Conservation (phyloP, 306 rosid species). For the Cicer yamashitae region DNA sequence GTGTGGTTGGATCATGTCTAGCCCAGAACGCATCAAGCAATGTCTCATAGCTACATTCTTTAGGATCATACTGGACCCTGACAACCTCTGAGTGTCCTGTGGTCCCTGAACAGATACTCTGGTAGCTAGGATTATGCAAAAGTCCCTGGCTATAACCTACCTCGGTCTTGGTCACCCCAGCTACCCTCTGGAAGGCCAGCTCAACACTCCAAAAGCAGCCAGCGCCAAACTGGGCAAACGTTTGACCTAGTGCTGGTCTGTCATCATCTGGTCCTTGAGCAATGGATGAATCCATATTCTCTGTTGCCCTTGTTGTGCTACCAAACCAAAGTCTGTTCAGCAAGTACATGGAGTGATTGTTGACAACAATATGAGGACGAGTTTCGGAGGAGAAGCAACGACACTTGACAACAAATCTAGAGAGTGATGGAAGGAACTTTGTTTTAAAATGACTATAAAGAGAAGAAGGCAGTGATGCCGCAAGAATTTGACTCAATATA, state of each 20-base stretch:
- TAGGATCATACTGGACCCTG: conserved; percentile 82
- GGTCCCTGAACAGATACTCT: conserved; percentile 73
- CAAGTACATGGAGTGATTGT: conserved; percentile 68
- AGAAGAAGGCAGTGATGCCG: conserved; percentile 44
- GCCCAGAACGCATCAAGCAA: conserved; percentile 78
- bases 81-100: conserved; percentile 81
- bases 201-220: conserved; percentile 99
- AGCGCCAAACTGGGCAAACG: conserved; percentile 87
- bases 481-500: conserved; percentile 44
- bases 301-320: conserved; percentile 51
- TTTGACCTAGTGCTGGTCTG: conserved; percentile 73
- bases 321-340: conserved; percentile 76
- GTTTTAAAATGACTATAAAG: conserved; percentile 39
- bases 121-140: conserved; percentile 72
- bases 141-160: conserved; percentile 84
- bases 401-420: conserved; percentile 35
- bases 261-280: conserved; percentile 84
- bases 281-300: conserved; percentile 63
- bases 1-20: conserved; percentile 86
- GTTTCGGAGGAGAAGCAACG: conserved; percentile 53
- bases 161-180: conserved; percentile 82
- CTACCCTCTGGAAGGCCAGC: conserved; percentile 77
- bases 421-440: conserved; percentile 46
- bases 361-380: conserved; percentile 43
- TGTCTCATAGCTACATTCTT: conserved; percentile 63